Percentiles rank a stretch among this genome's conserved stretches.
phyloP scores from a whole-genome alignment of 2,329 filamentous ascomycete species.

The Pleomassaria siparia region DNA sequence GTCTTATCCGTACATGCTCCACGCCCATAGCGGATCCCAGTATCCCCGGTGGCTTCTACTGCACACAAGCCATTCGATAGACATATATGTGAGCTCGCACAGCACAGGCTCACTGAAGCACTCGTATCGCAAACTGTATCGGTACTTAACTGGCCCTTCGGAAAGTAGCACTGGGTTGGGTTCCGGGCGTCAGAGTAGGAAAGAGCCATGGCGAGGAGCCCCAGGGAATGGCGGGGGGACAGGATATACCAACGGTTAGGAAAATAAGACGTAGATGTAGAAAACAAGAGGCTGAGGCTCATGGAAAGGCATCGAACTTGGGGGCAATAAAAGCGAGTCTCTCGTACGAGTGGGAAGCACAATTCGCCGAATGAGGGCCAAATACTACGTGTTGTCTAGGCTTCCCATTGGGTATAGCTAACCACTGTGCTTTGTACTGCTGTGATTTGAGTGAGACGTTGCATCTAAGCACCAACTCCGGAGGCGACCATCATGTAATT shows the following conservation, averaged over 20 bases:
- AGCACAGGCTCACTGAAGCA: constrained; percentile 15
- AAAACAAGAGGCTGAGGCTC: neutral
- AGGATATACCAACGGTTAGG: neutral
- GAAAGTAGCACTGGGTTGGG: constrained; percentile 14
- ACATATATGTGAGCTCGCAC: constrained; percentile 7
- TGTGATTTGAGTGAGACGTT: too few relatives aligned
- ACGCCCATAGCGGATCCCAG: constrained; percentile 13
- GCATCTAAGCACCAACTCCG: too few relatives aligned
- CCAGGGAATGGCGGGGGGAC: neutral
- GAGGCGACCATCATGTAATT: too few relatives aligned
- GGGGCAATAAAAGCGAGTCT: too few relatives aligned
- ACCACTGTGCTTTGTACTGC: too few relatives aligned
- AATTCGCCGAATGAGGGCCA: too few relatives aligned
- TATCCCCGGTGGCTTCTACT: constrained; percentile 10
- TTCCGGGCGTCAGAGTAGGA: neutral
- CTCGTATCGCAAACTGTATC: constrained; percentile 13
- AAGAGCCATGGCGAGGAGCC: neutral
- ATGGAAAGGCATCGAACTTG: too few relatives aligned
- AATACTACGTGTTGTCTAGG: too few relatives aligned
- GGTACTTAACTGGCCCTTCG: constrained; percentile 5
- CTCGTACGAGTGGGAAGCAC: too few relatives aligned
- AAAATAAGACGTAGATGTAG: neutral
- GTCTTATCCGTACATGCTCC: constrained; percentile 15
- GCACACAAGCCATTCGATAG: constrained; percentile 17
- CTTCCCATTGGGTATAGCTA: too few relatives aligned